A percentile compares a stretch with the other conserved stretches of the same genome.
These are phyloP conservation scores for Pinus albicaulis DNA, from an alignment of 75 land plant genomes.

Conservation along the genomic window DNA sequence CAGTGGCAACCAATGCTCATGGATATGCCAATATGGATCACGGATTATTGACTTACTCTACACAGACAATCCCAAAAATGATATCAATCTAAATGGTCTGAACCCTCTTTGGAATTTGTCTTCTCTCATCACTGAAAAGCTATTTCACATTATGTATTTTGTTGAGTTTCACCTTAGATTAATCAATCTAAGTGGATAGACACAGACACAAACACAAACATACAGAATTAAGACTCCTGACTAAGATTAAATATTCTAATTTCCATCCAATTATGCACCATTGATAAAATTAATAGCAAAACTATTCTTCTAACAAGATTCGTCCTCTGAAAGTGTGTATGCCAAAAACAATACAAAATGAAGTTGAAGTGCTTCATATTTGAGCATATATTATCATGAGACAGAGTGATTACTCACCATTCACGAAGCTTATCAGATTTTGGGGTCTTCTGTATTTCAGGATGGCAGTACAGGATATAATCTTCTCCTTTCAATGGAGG, in stretches of 20 bases:
- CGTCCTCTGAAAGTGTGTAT: neutral
- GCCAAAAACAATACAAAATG: neutral
- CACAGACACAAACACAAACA: neutral
- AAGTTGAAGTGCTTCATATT: neutral
- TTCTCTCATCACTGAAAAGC: too few species aligned
- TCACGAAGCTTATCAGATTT: conserved; percentile 65
- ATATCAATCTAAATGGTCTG: neutral
- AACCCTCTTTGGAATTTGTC: neutral
- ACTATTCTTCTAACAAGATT: neutral
- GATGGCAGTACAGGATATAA: conserved; percentile 75
- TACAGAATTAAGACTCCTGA: neutral
- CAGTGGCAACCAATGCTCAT: too few species aligned
- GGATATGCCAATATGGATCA: too few species aligned
- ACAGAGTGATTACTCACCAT: conserved; percentile 39
- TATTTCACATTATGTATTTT: neutral
- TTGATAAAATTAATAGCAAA: neutral
- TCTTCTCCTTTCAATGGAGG: conserved; percentile 80
- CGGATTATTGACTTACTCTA: too few species aligned
- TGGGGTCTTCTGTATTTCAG: conserved; percentile 69
- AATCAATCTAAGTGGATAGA: neutral
- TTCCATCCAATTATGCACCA: too few species aligned
- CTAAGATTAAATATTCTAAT: neutral
- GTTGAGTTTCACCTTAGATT: neutral
- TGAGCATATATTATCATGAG: neutral
- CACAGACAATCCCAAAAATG: conserved; percentile 93